A percentile compares a stretch with the other conserved stretches of the same genome.
Conservation (phyloP, 805 yeast species). For the Metschnikowia hibisci region DNA sequence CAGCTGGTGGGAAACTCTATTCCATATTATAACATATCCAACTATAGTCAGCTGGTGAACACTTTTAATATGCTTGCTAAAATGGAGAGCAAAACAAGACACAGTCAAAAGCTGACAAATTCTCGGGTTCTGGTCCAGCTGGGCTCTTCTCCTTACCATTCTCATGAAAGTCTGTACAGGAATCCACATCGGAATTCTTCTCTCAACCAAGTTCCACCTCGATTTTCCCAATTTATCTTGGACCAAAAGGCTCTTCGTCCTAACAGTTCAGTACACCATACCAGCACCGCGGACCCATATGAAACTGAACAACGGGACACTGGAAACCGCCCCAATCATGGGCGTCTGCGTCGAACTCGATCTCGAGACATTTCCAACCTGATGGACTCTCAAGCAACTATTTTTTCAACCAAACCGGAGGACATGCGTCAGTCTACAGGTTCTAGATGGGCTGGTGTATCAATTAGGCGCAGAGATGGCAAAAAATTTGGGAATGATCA, state of each 20-base stretch:
- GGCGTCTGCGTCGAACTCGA: not conserved
- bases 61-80: conserved; percentile 18
- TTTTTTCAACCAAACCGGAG: conserved; percentile 37
- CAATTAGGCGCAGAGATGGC: not conserved
- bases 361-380: conserved; percentile 32
- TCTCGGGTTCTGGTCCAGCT: not conserved
- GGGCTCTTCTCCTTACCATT: not conserved
- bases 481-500: no score
- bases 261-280: not conserved
- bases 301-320: not conserved
- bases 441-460: not conserved
- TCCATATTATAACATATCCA: conserved; percentile 12
- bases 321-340: not conserved
- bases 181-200: not conserved
- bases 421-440: conserved; percentile 5
- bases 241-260: conserved; percentile 26
- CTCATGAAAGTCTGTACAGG: no score
- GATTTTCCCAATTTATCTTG: conserved; percentile 38
- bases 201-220: conserved; percentile 36
- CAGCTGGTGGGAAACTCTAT: conserved; percentile 8
- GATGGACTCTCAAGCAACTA: conserved; percentile 43
- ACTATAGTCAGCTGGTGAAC: conserved; percentile 15
- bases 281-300: not conserved
- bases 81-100: conserved; percentile 24
- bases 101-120: not conserved